A percentile compares a stretch with the other conserved stretches of the same genome.
phyloP scores from a whole-genome alignment of 371 early-diverging fungal genomes.

The Mucor racemosus region DNA sequence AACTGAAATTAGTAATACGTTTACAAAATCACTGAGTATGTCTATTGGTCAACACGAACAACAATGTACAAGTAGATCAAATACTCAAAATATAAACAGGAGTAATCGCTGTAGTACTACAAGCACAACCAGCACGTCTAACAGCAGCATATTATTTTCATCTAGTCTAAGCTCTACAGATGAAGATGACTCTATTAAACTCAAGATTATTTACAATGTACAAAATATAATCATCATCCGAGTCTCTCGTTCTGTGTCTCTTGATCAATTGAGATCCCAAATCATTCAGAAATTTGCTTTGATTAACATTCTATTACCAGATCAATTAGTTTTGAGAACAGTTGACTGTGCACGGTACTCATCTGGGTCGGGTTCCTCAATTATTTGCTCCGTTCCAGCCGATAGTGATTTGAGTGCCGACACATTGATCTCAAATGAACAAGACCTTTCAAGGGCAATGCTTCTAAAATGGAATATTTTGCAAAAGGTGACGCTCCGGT shows the following conservation, averaged over 20 bases:
- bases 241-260: slow-evolving; percentile 8
- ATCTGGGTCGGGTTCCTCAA: slow-evolving; percentile 4
- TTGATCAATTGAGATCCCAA: slow-evolving; percentile 3
- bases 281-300: slow-evolving; percentile 23
- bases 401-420: neutral
- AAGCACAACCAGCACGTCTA: slow-evolving; percentile 5
- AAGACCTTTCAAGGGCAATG: neutral
- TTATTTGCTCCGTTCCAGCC: neutral
- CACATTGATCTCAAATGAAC: neutral
- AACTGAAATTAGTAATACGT: neutral
- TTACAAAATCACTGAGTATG: neutral
- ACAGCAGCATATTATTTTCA: slow-evolving; percentile 3
- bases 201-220: slow-evolving; percentile 22
- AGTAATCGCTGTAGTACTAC: slow-evolving; percentile 6
- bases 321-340: neutral
- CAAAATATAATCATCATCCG: slow-evolving; percentile 23
- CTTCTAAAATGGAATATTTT: neutral
- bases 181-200: slow-evolving; percentile 10
- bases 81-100: neutral
- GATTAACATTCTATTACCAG: slow-evolving; percentile 3
- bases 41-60: neutral
- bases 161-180: slow-evolving; percentile 11
- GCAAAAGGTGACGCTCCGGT: slow-evolving; percentile 14
- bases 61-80: neutral
- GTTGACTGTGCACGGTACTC: slow-evolving; percentile 1